A percentile compares a stretch with the other conserved stretches of the same genome.
phyloP scores from a whole-genome alignment of 495 filamentous ascomycete genomes.

The Cladorrhinum samala region DNA sequence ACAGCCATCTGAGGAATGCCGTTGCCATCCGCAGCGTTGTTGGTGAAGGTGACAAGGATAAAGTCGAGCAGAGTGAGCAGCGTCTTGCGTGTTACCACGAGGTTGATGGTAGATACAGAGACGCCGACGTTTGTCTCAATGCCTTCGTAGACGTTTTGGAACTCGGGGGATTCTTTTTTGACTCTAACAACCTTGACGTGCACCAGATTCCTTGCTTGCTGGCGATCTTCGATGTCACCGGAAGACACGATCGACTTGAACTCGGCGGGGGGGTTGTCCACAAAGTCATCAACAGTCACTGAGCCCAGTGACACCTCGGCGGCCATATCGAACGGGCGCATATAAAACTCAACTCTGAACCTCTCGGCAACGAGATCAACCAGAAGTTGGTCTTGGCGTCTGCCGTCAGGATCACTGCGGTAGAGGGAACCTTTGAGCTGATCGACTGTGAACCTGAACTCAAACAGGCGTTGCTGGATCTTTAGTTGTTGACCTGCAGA shows the following conservation, averaged over 20 bases:
- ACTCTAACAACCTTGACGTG: conserved; percentile 83
- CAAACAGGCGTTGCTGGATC: conserved; percentile 80
- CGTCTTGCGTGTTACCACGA: conserved; percentile 89
- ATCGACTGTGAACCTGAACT: conserved; percentile 93
- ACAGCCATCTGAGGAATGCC: conserved; percentile 28
- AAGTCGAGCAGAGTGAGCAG: conserved; percentile 94
- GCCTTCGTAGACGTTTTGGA: conserved; percentile 82
- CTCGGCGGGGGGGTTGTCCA: conserved; percentile 80
- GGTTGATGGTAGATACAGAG: conserved; percentile 87
- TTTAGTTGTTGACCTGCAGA: conserved; percentile 55
- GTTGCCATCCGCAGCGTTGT: conserved; percentile 40
- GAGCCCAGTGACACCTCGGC: conserved; percentile 83
- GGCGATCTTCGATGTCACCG: conserved; percentile 60
- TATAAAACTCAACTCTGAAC: conserved; percentile 80
- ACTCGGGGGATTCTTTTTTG: conserved; percentile 86
- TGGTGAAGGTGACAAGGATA: conserved; percentile 88
- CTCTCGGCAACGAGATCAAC: conserved; percentile 87
- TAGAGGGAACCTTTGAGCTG: conserved; percentile 87
- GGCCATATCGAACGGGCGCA: conserved; percentile 84
- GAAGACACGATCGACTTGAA: conserved; percentile 96
- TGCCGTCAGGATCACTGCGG: conserved; percentile 73
- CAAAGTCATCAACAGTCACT: conserved; percentile 88
- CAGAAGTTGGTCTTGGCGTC: conserved; percentile 70
- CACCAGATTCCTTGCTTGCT: conserved; percentile 73
- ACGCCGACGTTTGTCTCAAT: conserved; percentile 91